Percentiles rank a stretch among this genome's conserved stretches.
Evolutionary conservation across 2,329 filamentous ascomycete species (phyloP).

Genomic region (Cadophora malorum): DNA sequence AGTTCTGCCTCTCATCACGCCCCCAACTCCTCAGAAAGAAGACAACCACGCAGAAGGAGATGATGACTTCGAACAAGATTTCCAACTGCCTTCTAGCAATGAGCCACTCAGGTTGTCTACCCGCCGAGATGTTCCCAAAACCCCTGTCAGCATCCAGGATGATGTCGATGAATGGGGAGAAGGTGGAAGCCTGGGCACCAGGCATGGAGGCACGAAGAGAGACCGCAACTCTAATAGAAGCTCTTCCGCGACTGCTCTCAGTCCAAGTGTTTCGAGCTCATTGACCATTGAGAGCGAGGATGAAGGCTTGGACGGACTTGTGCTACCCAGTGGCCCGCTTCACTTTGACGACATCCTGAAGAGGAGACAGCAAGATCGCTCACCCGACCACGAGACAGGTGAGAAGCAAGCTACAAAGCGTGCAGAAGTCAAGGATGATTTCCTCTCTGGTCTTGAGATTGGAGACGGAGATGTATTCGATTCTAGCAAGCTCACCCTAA

Average conservation of each 20-base stretch:
- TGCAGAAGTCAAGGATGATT: constrained; percentile 67
- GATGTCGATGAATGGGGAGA: constrained; percentile 94
- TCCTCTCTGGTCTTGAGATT: constrained; percentile 85
- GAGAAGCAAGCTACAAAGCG: constrained; percentile 46
- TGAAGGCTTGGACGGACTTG: constrained; percentile 87
- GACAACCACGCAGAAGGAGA: constrained; percentile 48
- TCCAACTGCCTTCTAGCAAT: constrained; percentile 73
- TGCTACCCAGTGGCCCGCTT: constrained; percentile 82
- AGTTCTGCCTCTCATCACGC: constrained; percentile 60
- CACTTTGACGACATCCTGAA: constrained; percentile 82
- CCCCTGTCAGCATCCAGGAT: constrained; percentile 66
- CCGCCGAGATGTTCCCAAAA: constrained; percentile 66
- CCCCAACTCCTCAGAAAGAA: constrained; percentile 58
- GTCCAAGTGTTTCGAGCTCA: constrained; percentile 90
- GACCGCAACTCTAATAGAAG: constrained; percentile 82
- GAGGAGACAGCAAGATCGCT: constrained; percentile 68
- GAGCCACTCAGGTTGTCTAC: constrained; percentile 66
- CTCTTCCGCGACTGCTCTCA: constrained; percentile 87
- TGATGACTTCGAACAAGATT: constrained; percentile 75
- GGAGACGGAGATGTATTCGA: constrained; percentile 84
- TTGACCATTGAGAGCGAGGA: constrained; percentile 93
- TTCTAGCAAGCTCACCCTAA: constrained; percentile 79
- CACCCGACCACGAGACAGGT: constrained; percentile 56
- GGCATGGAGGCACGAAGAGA: constrained; percentile 84
- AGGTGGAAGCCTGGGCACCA: constrained; percentile 87